Evolutionary conservation across 176 grass and related monocot genomes (phyloP).

Genomic region (Thalia dealbata): DNA sequence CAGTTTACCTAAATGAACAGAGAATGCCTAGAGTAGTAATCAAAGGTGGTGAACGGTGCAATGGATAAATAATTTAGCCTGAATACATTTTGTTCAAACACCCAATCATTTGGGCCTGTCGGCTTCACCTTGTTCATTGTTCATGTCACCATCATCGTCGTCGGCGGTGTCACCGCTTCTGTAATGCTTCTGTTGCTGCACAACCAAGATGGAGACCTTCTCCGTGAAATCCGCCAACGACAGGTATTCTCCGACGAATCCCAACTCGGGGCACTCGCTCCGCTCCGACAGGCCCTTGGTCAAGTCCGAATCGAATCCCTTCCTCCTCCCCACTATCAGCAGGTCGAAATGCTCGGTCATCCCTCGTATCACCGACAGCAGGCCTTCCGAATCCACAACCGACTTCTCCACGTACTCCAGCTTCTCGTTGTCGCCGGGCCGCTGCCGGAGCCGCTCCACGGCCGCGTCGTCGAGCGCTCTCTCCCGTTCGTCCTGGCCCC

Average conservation of each 20-base stretch:
- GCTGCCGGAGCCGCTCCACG: background rate
- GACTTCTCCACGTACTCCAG: slow-evolving; percentile 18
- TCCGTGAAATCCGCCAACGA: slow-evolving; percentile 59
- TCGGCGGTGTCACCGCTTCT: background rate
- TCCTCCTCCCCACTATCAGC: slow-evolving; percentile 27
- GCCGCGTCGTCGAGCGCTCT: slow-evolving; percentile 3
- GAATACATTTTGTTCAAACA: no score
- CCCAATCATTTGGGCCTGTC: no score
- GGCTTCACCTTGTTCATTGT: background rate
- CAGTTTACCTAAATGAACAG: no score
- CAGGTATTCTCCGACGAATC: slow-evolving; percentile 67
- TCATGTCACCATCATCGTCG: background rate
- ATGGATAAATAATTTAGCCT: no score
- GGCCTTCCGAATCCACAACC: slow-evolving; percentile 27
- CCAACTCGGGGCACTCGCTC: slow-evolving; percentile 80
- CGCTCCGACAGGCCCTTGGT: slow-evolving; percentile 36
- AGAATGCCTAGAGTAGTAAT: no score
- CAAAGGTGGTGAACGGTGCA: no score
- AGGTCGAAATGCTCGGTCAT: slow-evolving; percentile 27
- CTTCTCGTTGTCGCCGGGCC: background rate
- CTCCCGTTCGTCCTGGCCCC: slow-evolving; percentile 7
- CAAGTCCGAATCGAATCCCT: slow-evolving; percentile 15
- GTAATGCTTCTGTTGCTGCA: slow-evolving; percentile 63
- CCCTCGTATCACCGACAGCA: slow-evolving; percentile 11
- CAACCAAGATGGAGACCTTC: slow-evolving; percentile 59